A percentile compares a stretch with the other conserved stretches of the same genome.
Conservation (phyloP, 306 rosid species). For the Argentina anserina region DNA sequence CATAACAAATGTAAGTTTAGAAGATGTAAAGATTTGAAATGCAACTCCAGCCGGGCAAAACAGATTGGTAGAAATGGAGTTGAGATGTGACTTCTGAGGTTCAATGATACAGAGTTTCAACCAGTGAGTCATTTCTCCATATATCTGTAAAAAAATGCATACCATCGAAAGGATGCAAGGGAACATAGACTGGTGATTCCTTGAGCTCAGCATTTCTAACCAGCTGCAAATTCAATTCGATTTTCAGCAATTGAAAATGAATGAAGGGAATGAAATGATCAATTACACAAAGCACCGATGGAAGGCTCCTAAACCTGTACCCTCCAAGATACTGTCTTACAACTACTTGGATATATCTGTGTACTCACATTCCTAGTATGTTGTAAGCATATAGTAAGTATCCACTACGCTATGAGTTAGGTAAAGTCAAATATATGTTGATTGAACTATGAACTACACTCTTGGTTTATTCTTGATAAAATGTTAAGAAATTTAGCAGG, state of each 20-base stretch:
- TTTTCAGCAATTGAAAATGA: background rate
- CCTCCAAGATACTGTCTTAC: background rate
- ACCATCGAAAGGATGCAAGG: constrained; percentile 75
- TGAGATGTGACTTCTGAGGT: background rate
- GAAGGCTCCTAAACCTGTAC: background rate
- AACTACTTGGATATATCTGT: background rate
- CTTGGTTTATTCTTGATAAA: background rate
- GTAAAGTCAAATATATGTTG: background rate
- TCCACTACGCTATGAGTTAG: background rate
- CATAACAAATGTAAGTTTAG: background rate
- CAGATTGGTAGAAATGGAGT: background rate
- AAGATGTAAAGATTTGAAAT: background rate
- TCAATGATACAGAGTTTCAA: background rate
- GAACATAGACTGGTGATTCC: constrained; percentile 66
- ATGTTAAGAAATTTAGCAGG: background rate
- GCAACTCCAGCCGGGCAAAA: background rate
- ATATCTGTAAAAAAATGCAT: constrained; percentile 17
- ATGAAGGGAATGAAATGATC: background rate
- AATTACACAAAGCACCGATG: background rate
- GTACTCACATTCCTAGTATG: background rate
- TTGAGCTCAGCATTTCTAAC: constrained; percentile 62
- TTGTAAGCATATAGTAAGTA: background rate
- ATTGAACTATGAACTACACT: background rate
- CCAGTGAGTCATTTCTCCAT: background rate
- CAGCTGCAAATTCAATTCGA: constrained; percentile 47